Evolutionary conservation across 1,284 basidiomycete species (phyloP).

Genomic region (Ustilago hordei): DNA sequence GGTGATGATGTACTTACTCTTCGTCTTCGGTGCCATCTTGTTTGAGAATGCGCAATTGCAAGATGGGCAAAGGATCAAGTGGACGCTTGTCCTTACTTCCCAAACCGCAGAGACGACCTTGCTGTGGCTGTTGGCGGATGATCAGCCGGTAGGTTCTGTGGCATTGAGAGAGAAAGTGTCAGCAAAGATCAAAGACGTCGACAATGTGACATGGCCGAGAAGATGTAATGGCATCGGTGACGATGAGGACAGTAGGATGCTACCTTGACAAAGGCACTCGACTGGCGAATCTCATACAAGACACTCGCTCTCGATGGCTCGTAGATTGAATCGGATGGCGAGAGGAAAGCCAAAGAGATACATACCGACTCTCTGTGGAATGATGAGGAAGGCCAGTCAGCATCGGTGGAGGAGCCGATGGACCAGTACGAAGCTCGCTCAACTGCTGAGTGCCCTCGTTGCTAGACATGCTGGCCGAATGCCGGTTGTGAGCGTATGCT

Average conservation of each 20-base stretch:
- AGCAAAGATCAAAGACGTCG: background rate
- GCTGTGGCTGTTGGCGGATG: constrained; percentile 52
- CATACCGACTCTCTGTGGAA: constrained; percentile 25
- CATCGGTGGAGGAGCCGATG: constrained; percentile 33
- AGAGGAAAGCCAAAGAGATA: background rate
- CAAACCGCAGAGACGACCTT: constrained; percentile 51
- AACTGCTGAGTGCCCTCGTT: constrained; percentile 8
- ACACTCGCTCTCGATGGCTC: background rate
- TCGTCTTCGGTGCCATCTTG: constrained; percentile 42
- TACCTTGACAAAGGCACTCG: background rate
- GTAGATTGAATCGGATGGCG: background rate
- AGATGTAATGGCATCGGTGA: background rate
- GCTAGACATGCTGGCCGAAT: background rate
- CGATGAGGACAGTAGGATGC: background rate
- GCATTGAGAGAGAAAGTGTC: background rate
- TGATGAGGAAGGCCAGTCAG: constrained; percentile 33
- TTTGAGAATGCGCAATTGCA: constrained; percentile 46
- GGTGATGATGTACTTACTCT: constrained; percentile 36
- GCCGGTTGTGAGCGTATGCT: background rate
- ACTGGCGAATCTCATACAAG: background rate
- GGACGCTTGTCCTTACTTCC: constrained; percentile 57
- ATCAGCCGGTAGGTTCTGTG: constrained; percentile 42
- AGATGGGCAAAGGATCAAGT: constrained; percentile 55
- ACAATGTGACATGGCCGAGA: background rate
- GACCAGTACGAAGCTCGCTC: constrained; percentile 12